These are phyloP conservation scores for Gossypium rotundifolium DNA, from an alignment of 345 rosid genomes.

Conservation along the genomic window DNA sequence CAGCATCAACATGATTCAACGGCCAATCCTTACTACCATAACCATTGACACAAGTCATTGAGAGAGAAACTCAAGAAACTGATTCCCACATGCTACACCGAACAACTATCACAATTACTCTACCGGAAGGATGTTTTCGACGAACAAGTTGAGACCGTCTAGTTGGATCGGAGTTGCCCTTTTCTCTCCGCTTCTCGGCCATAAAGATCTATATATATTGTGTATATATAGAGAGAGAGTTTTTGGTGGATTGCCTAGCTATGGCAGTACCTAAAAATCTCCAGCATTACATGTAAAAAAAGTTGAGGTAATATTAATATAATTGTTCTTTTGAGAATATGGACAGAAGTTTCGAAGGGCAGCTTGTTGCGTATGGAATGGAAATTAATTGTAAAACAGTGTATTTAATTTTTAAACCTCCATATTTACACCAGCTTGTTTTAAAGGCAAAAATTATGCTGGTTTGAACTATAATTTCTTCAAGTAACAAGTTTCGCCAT, in stretches of 20 bases:
- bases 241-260: slow-evolving; percentile 17
- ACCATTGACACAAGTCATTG: slow-evolving; percentile 13
- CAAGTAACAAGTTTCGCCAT: too few species aligned
- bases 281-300: slow-evolving; percentile 13
- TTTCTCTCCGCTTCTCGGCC: slow-evolving; percentile 12
- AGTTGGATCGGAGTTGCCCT: slow-evolving; percentile 8
- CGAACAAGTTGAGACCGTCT: background rate
- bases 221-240: slow-evolving; percentile 18
- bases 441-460: too few species aligned
- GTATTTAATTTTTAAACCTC: background rate
- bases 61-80: slow-evolving; percentile 7
- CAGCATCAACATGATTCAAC: slow-evolving; percentile 15
- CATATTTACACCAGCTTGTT: too few species aligned
- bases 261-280: slow-evolving; percentile 7
- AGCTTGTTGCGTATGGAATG: background rate
- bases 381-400: background rate
- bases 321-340: slow-evolving; percentile 7
- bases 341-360: background rate
- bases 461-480: too few species aligned
- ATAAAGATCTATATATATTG: background rate
- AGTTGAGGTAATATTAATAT: slow-evolving; percentile 13
- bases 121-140: background rate
- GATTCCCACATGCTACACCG: background rate
- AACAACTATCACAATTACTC: background rate
- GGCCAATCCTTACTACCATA: background rate